phyloP scores from a whole-genome alignment of 495 filamentous ascomycete genomes.

The Tuber aestivum region DNA sequence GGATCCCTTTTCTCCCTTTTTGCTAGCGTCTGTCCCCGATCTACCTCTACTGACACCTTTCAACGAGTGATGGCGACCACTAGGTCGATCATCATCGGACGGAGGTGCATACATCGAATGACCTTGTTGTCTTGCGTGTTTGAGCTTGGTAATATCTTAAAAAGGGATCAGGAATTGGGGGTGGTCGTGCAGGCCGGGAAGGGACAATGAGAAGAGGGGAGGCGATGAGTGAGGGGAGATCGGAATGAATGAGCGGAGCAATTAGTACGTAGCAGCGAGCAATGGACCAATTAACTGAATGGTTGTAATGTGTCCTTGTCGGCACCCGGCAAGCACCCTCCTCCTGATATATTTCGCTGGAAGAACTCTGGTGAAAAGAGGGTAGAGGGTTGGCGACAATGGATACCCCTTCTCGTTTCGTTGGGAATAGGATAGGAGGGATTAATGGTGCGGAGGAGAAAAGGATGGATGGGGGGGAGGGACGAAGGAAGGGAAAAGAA shows the following conservation, averaged over 20 bases:
- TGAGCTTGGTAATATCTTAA: background rate
- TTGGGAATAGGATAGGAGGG: background rate
- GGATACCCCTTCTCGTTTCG: background rate
- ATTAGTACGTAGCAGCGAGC: background rate
- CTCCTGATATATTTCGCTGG: background rate
- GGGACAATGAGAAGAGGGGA: background rate
- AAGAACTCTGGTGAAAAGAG: background rate
- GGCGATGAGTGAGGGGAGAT: slow-evolving; percentile 7
- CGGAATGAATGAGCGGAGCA: background rate
- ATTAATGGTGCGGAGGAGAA: slow-evolving; percentile 10
- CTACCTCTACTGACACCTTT: slow-evolving; percentile 25
- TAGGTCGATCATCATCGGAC: slow-evolving; percentile 36
- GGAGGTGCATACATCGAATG: slow-evolving; percentile 30
- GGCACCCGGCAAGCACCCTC: background rate
- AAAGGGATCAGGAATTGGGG: background rate
- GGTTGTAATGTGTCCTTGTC: slow-evolving; percentile 7
- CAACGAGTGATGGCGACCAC: slow-evolving; percentile 30
- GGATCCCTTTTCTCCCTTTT: slow-evolving; percentile 34
- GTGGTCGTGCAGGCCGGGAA: background rate
- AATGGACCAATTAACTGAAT: slow-evolving; percentile 1
- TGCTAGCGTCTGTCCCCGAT: slow-evolving; percentile 22
- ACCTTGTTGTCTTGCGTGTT: background rate
- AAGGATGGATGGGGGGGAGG: slow-evolving; percentile 16
- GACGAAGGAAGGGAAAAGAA: slow-evolving; percentile 15
- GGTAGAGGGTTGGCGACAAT: background rate